phyloP scores from a whole-genome alignment of 495 filamentous ascomycete species.

The Penicillium coprophilum region DNA sequence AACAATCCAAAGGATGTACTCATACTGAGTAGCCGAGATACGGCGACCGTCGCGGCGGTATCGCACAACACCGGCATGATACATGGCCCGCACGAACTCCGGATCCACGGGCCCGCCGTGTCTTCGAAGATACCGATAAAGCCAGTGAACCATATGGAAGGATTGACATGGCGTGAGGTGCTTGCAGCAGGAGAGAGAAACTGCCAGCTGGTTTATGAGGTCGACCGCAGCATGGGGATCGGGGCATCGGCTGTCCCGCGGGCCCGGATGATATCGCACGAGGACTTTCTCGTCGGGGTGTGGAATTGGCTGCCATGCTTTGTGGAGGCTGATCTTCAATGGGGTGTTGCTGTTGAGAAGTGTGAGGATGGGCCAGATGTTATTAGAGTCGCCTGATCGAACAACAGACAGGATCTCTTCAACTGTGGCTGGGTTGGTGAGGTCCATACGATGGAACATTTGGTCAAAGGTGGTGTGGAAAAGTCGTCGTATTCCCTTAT shows the following conservation, averaged over 20 bases:
- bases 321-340: conserved; percentile 39
- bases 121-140: conserved; percentile 39
- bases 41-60: conserved; percentile 33
- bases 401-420: conserved; percentile 32
- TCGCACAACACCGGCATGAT: conserved; percentile 47
- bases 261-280: conserved; percentile 31
- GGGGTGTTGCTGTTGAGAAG: conserved; percentile 42
- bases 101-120: conserved; percentile 43
- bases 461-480: conserved; percentile 34
- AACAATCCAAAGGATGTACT: conserved; percentile 40
- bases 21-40: conserved; percentile 31
- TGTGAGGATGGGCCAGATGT: conserved; percentile 36
- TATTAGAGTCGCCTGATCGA: conserved; percentile 34
- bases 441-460: conserved; percentile 36
- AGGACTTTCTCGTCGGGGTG: conserved; percentile 33
- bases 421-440: conserved; percentile 33
- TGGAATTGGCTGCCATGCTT: conserved; percentile 31
- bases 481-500: conserved; percentile 25
- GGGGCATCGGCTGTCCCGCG: conserved; percentile 24
- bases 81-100: conserved; percentile 43
- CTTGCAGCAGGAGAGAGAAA: conserved; percentile 34
- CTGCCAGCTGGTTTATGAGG: conserved; percentile 42
- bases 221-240: conserved; percentile 41
- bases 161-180: conserved; percentile 37
- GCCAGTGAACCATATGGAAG: conserved; percentile 39